Evolutionary conservation across 2,329 filamentous ascomycete genomes (phyloP).

Genomic region (Pleurostoma richardsiae): DNA sequence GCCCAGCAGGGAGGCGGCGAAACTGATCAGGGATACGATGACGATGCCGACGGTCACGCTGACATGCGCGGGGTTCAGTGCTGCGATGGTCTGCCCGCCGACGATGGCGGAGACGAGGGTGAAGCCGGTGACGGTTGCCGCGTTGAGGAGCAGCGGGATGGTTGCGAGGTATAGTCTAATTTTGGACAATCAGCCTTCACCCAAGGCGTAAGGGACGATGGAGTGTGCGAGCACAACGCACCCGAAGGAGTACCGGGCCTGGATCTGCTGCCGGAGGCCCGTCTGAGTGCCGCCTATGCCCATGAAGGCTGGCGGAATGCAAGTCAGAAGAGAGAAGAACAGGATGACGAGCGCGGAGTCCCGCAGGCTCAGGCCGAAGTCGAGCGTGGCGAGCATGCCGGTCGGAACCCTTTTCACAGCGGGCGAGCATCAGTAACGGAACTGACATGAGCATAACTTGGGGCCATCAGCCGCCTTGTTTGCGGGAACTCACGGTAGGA

Average conservation of each 20-base stretch:
- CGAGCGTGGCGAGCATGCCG: constrained; percentile 51
- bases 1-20: constrained; percentile 50
- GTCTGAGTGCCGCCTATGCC: constrained; percentile 50
- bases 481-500: constrained; percentile 45
- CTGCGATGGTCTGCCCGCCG: constrained; percentile 47
- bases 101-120: constrained; percentile 51
- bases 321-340: constrained; percentile 52
- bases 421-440: background rate
- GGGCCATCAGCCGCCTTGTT: too few species aligned
- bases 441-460: too few species aligned
- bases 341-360: constrained; percentile 52
- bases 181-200: too few species aligned
- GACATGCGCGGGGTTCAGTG: constrained; percentile 37
- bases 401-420: constrained; percentile 41
- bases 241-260: constrained; percentile 57
- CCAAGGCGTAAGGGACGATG: too few species aligned
- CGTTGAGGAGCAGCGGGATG: constrained; percentile 47
- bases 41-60: constrained; percentile 52
- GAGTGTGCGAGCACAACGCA: constrained; percentile 15
- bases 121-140: constrained; percentile 54
- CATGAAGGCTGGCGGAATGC: constrained; percentile 49
- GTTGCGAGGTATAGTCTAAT: constrained; percentile 41
- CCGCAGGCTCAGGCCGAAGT: constrained; percentile 48
- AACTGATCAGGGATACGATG: constrained; percentile 45
- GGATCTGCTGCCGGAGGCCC: constrained; percentile 54